These are phyloP conservation scores for Metschnikowia anglica DNA, from an alignment of 805 yeast genomes.

Conservation along the genomic window DNA sequence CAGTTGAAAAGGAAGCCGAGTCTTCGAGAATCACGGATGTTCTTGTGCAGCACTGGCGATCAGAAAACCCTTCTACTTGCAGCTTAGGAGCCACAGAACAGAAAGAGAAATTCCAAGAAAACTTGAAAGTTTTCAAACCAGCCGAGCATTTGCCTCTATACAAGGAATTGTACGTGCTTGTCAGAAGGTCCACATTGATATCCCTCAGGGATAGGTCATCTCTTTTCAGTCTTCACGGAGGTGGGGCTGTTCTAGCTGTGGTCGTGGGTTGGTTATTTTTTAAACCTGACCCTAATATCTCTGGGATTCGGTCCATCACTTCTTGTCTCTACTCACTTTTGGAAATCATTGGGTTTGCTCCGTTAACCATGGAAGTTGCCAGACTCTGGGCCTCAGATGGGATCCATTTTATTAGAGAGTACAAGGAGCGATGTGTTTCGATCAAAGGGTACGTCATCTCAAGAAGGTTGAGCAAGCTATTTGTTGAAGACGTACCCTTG, in stretches of 20 bases:
- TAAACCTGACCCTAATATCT: constrained; percentile 55
- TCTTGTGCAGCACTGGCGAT: constrained; percentile 16
- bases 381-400: constrained; percentile 42
- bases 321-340: constrained; percentile 37
- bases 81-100: constrained; percentile 17
- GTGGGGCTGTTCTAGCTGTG: constrained; percentile 51
- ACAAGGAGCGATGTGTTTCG: constrained; percentile 66
- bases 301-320: constrained; percentile 63
- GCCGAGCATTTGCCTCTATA: constrained; percentile 27
- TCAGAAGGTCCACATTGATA: constrained; percentile 34
- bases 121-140: constrained; percentile 21
- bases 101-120: constrained; percentile 18
- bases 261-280: constrained; percentile 77
- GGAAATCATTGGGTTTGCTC: constrained; percentile 42
- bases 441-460: constrained; percentile 65
- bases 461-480: constrained; percentile 61
- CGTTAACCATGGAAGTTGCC: constrained; percentile 40
- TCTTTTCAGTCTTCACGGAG: constrained; percentile 37
- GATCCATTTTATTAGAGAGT: constrained; percentile 50
- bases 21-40: constrained; percentile 11
- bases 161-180: constrained; percentile 33
- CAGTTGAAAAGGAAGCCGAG: constrained; percentile 16
- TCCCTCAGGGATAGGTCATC: constrained; percentile 36
- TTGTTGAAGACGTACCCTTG: constrained; percentile 68
- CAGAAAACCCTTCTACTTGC: constrained; percentile 4